These are phyloP conservation scores for Apiotrichum mycotoxinovorans DNA, from an alignment of 1,284 basidiomycete genomes.

Conservation along the genomic window DNA sequence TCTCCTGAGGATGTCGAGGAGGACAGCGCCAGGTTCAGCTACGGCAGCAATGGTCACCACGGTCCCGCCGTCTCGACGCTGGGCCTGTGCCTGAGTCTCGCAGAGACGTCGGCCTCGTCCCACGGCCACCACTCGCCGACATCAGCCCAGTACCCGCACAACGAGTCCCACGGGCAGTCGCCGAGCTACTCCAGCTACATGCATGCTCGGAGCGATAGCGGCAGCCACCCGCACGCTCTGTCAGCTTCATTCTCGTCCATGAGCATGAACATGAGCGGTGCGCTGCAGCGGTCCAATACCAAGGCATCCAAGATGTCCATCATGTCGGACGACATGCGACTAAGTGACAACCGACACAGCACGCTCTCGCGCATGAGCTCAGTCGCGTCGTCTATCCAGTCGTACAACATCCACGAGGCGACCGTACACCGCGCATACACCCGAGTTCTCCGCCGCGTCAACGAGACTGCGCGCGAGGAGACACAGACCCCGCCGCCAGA, in stretches of 20 bases:
- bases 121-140: neutral
- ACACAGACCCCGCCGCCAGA: conserved; percentile 1
- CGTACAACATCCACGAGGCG: conserved; percentile 19
- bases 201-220: neutral
- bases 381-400: conserved; percentile 6
- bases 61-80: neutral
- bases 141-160: too few species aligned
- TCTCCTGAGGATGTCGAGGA: neutral
- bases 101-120: neutral
- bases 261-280: neutral
- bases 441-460: conserved; percentile 16
- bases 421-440: conserved; percentile 26
- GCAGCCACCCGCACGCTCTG: neutral
- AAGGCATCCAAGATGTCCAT: neutral
- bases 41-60: neutral
- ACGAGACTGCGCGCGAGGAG: conserved; percentile 4
- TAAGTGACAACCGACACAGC: neutral
- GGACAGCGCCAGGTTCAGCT: neutral
- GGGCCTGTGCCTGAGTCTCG: conserved; percentile 4
- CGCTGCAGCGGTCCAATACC: neutral
- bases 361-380: conserved; percentile 13
- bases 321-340: neutral
- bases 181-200: neutral
- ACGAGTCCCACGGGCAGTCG: neutral
- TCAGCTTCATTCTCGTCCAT: neutral